Evolutionary conservation across 257 asterid genomes (phyloP), one percentile per base, ranked within the genome.

Genomic region (Verbascum thapsus): DNA sequence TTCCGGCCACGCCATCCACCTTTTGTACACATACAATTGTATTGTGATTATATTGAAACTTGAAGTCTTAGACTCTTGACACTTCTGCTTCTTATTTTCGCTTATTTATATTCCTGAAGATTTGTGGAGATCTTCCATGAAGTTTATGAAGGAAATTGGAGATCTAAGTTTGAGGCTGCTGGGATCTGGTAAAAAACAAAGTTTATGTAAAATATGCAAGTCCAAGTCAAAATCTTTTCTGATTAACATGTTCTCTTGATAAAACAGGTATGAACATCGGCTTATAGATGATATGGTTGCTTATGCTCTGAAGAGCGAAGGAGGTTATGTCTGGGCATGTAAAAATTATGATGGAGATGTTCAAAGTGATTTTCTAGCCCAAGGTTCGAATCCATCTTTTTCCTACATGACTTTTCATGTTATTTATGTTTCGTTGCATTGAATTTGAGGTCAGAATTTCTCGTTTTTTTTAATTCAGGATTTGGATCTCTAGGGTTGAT

Each of bases 271-370:
- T 22, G 99, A 94, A 66, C 99, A 90, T 70, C 97, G 95, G 55
- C 97, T 94, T 16, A 94, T 94, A 26, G 99, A 94, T 81, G 99
- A 94, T 68, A 94, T 94, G 97, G 99, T 94, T 74, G 99, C 99
- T 60, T 90, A 90, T 75, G 91, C 99, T 72, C 76, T 94, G 48
- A 94, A 94, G 86, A 94, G 96, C 7, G 96, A 90, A 11, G 99
- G 99, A 65, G 97, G 95, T 42, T 90, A 94, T 68, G 97, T 94
- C n/a, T 94, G 99, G 99, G 99, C 99, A 8, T 94, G 99, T 82
- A 94, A 94, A 74, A 94, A 94, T 69, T 94, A 94, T 51, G 99
- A 94, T 40, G 99, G 99, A 18, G 97, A 94, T 68, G 99, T 94
- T 49, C 99, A 94, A 68, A 94, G 99, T 81, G 99, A 94, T 75